Evolutionary conservation across 352 stramenopile genomes (phyloP).

Genomic region (Globisporangium splendens): DNA sequence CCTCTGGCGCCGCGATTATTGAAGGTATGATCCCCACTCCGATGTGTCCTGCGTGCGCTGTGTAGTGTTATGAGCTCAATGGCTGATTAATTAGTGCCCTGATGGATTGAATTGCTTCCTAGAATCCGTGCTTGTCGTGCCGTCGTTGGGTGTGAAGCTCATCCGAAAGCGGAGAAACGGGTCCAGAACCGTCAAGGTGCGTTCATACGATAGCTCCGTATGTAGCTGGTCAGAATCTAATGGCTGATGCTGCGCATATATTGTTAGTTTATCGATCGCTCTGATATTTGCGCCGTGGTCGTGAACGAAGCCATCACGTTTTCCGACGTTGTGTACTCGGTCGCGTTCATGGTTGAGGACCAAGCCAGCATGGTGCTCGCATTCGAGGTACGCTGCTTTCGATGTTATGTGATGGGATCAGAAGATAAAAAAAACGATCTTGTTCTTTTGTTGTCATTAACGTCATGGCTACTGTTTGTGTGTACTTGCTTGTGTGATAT

Average conservation of each 20-base stretch:
- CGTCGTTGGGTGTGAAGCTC: conserved; percentile 69
- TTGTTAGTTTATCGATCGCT: conserved; percentile 39
- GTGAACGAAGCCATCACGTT: conserved; percentile 85
- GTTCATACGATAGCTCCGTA: background rate
- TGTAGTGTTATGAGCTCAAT: background rate
- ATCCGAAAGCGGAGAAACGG: conserved; percentile 55
- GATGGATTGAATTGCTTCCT: background rate
- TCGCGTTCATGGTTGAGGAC: conserved; percentile 71
- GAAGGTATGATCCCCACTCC: conserved; percentile 4
- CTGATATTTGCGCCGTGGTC: conserved; percentile 58
- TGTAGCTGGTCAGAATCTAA: background rate
- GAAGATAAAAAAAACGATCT: background rate
- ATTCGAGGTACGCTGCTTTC: conserved; percentile 64
- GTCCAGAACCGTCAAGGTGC: conserved; percentile 23
- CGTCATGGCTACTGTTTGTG: conserved; percentile 2
- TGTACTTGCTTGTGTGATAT: background rate
- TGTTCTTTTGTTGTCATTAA: background rate
- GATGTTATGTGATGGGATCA: no score
- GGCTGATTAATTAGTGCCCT: background rate
- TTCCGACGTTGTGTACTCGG: conserved; percentile 73
- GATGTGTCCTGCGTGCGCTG: background rate
- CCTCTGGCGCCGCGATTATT: background rate
- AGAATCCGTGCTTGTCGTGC: conserved; percentile 80
- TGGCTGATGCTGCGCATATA: background rate
- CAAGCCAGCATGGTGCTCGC: conserved; percentile 66